These are phyloP conservation scores for Lactarius indigo DNA, from an alignment of 768 basidiomycete species.

Conservation along the genomic window DNA sequence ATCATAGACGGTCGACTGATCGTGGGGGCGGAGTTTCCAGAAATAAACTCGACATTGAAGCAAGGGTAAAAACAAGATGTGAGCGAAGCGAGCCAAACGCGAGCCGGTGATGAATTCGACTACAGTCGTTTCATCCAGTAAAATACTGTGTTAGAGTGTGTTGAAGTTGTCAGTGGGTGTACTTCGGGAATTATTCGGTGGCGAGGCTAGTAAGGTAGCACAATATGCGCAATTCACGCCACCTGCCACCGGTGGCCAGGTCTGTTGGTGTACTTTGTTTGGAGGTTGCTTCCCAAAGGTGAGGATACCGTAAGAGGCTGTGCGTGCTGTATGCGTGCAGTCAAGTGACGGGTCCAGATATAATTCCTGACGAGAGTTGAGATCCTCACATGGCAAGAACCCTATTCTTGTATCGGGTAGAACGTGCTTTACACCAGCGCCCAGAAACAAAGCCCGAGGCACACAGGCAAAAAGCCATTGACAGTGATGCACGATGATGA, in stretches of 20 bases:
- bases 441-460: neutral
- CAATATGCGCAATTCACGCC: neutral
- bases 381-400: neutral
- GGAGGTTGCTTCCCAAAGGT: too few species aligned
- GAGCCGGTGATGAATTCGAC: neutral
- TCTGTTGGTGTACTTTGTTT: neutral
- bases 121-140: neutral
- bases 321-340: neutral
- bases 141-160: neutral
- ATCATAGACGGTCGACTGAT: neutral
- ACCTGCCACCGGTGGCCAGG: neutral
- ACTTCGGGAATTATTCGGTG: neutral
- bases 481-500: neutral
- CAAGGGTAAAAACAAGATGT: neutral
- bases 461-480: neutral
- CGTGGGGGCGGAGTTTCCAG: neutral
- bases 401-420: neutral
- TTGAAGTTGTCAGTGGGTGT: neutral
- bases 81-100: neutral
- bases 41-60: neutral
- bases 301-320: too few species aligned
- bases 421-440: neutral
- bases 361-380: too few species aligned
- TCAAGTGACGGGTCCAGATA: neutral
- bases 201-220: neutral